Evolutionary conservation across 371 early-diverging fungal genomes (phyloP).

Genomic region (Syncephalastrum monosporum): DNA sequence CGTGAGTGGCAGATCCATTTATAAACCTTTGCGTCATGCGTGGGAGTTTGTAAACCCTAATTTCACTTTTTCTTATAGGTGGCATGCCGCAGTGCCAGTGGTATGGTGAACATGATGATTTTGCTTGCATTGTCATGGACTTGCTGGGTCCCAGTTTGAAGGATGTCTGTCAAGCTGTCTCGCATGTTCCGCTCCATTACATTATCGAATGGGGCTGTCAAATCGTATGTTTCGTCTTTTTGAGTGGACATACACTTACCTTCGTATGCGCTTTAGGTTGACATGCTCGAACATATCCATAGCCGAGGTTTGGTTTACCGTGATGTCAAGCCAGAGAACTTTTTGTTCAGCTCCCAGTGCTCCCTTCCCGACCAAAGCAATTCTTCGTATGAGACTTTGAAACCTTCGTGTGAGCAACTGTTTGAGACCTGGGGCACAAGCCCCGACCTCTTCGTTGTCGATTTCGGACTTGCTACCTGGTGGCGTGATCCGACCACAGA

Average conservation of each 20-base stretch:
- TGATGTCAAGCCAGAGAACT: constrained; percentile 97
- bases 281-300: constrained; percentile 92
- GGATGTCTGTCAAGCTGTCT: constrained; percentile 65
- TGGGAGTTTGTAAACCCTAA: background rate
- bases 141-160: constrained; percentile 94
- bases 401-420: constrained; percentile 21
- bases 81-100: constrained; percentile 88
- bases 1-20: constrained; percentile 32
- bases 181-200: constrained; percentile 44
- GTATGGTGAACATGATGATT: constrained; percentile 91
- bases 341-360: constrained; percentile 62
- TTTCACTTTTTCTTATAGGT: constrained; percentile 25
- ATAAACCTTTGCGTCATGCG: background rate
- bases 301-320: constrained; percentile 48
- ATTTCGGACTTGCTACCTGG: constrained; percentile 55
- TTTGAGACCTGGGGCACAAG: constrained; percentile 23
- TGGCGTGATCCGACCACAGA: constrained; percentile 46
- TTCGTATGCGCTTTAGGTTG: constrained; percentile 60
- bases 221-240: constrained; percentile 39
- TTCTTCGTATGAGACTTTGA: constrained; percentile 16
- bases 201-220: constrained; percentile 57
- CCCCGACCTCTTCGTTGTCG: constrained; percentile 47
- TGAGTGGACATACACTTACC: background rate
- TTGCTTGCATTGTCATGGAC: constrained; percentile 94
- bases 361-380: constrained; percentile 24